phyloP scores from a whole-genome alignment of 2,329 filamentous ascomycete genomes.

The Dactylellina sp. region DNA sequence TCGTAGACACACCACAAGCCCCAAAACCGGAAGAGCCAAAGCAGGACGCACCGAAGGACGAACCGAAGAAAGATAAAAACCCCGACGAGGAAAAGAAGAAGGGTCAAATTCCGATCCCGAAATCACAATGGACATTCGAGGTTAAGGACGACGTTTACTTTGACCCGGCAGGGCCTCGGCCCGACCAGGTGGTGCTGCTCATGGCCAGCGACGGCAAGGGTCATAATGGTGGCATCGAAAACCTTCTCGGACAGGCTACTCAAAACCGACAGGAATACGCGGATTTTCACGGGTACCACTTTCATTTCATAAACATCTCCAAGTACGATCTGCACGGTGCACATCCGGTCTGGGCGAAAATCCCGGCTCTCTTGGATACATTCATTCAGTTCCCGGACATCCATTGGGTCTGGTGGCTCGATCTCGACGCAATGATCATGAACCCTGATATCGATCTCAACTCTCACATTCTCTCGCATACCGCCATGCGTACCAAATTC shows the following conservation, averaged over 20 bases:
- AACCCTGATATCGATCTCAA: conserved; percentile 62
- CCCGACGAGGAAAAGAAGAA: conserved; percentile 52
- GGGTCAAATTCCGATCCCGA: conserved; percentile 32
- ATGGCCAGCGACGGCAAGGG: conserved; percentile 64
- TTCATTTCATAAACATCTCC: conserved; percentile 64
- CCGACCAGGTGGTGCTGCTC: conserved; percentile 63
- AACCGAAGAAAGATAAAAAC: conserved; percentile 33
- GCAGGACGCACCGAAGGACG: not conserved
- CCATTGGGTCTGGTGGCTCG: conserved; percentile 65
- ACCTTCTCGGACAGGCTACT: conserved; percentile 62
- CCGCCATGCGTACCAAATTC: conserved; percentile 60
- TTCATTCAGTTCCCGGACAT: conserved; percentile 63
- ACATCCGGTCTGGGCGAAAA: conserved; percentile 64
- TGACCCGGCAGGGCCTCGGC: conserved; percentile 61
- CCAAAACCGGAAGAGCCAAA: not conserved
- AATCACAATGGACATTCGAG: conserved; percentile 57
- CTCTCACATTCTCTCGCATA: conserved; percentile 62
- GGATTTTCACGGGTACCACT: conserved; percentile 63
- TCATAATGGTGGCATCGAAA: conserved; percentile 64
- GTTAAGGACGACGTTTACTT: conserved; percentile 61
- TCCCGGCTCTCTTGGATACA: conserved; percentile 64
- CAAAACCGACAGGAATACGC: conserved; percentile 63
- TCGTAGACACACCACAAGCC: conserved; percentile 41
- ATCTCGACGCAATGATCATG: conserved; percentile 65
- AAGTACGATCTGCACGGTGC: conserved; percentile 63